Evolutionary conservation across 2,329 filamentous ascomycete species (phyloP).

Genomic region (Colletotrichum euphorbiae): DNA sequence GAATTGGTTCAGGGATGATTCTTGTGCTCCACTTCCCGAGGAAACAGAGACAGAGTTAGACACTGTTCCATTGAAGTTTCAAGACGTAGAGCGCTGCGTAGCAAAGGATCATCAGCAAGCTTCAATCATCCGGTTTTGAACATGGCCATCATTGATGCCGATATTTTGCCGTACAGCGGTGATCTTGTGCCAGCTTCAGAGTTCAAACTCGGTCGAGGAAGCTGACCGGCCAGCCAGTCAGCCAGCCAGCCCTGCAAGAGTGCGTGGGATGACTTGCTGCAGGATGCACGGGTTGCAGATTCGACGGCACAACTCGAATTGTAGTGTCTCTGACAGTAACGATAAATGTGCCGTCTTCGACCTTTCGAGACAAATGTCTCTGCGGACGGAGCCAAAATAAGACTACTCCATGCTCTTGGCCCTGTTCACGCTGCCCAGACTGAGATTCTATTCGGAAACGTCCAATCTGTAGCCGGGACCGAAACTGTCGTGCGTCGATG

Average conservation of each 20-base stretch:
- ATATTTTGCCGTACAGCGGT: constrained; percentile 6
- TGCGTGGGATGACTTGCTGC: constrained; percentile 34
- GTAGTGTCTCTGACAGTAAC: not conserved
- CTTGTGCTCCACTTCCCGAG: constrained; percentile 30
- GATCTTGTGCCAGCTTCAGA: not conserved
- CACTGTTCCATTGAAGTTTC: constrained; percentile 40
- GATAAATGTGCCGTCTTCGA: not conserved
- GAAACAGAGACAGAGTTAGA: constrained; percentile 31
- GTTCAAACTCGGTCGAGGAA: not conserved
- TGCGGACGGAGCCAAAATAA: not conserved
- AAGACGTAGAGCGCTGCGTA: constrained; percentile 29
- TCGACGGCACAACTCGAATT: constrained; percentile 23
- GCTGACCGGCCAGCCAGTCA: not conserved
- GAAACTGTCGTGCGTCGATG: not conserved
- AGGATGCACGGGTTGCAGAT: constrained; percentile 25
- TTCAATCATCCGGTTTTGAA: constrained; percentile 20
- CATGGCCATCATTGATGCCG: constrained; percentile 9
- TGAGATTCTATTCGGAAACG: not conserved
- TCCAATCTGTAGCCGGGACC: constrained; percentile 1
- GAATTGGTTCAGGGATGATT: constrained; percentile 34
- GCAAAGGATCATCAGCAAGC: constrained; percentile 22
- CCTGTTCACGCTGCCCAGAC: not conserved
- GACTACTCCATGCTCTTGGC: not conserved
- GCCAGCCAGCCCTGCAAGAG: constrained; percentile 19
- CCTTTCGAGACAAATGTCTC: not conserved